These are phyloP conservation scores for Apostasia ramifera DNA, from an alignment of 106 monocot genomes.

Conservation along the genomic window DNA sequence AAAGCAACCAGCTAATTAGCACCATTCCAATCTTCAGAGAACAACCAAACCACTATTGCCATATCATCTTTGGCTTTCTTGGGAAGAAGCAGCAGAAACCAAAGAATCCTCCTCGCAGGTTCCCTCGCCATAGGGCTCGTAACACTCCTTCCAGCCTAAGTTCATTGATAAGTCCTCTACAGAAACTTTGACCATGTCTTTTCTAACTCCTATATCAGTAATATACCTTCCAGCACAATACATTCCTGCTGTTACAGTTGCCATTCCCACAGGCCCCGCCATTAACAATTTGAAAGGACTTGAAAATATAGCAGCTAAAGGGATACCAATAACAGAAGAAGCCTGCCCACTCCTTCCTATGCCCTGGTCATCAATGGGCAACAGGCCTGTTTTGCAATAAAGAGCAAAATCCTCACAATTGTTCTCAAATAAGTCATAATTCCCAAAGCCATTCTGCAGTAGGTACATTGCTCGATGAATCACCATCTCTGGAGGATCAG, in stretches of 20 bases:
- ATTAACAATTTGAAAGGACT: slow-evolving; percentile 72
- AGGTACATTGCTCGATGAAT: slow-evolving; percentile 80
- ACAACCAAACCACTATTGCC: neutral
- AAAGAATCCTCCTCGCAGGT: neutral
- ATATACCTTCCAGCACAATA: slow-evolving; percentile 86
- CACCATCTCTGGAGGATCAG: slow-evolving; percentile 50
- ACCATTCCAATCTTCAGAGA: too few species aligned
- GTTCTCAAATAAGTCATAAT: slow-evolving; percentile 77
- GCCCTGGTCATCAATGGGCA: slow-evolving; percentile 53
- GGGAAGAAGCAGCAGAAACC: neutral
- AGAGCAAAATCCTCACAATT: slow-evolving; percentile 96
- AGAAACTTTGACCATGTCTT: slow-evolving; percentile 74
- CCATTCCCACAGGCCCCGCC: slow-evolving; percentile 83
- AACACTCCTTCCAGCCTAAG: slow-evolving; percentile 23
- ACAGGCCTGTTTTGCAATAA: slow-evolving; percentile 91
- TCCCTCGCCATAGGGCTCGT: neutral
- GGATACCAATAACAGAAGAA: slow-evolving; percentile 61
- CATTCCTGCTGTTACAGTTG: slow-evolving; percentile 80
- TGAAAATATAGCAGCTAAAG: slow-evolving; percentile 66
- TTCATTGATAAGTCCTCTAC: slow-evolving; percentile 65
- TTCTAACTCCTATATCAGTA: slow-evolving; percentile 89
- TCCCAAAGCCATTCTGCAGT: slow-evolving; percentile 79
- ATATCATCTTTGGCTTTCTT: neutral
- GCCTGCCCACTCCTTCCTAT: slow-evolving; percentile 85
- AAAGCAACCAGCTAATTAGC: too few species aligned